Evolutionary conservation across 2,329 filamentous ascomycete species (phyloP), one percentile per base, ranked within the genome.

Genomic region (Aspergillus terreus): DNA sequence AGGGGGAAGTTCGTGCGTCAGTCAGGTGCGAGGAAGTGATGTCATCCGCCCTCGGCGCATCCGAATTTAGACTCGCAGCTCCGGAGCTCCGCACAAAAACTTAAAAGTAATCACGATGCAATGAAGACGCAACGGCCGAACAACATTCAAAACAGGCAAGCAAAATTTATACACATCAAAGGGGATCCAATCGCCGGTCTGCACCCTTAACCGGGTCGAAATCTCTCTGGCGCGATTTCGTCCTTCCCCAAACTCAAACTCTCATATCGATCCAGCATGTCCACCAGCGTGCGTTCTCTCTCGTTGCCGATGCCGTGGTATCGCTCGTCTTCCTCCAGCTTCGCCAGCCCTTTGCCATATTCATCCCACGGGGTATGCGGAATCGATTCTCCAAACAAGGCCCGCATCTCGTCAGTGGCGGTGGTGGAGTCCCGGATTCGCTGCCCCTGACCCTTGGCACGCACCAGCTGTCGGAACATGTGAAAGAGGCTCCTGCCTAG

Each of bases 231-330:
- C 14, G 62, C 52, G 7, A 66, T 51, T 40, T 64, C 60, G 41
- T 71, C 67, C 41, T 69, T 70, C 2, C 70, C 70, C 45, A 71
- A 44, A 51, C 68, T 71, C 49, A 72, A 53, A 51, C 63, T 69
- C 49, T 72, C 70, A 49, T 71, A 72, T 3, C 63, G 63, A 53
- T 70, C 68, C 36, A 72, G 58, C 70, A 72, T 72, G 21, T 71
- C 68, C 14, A 61, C 68, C 2, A 72, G 55, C 6, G 51, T 59
- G 14, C 54, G 48, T 10, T 54, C 54, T 6, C 47, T 52, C 4
- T 54, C 54, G 2, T 25, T 42, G 0, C 54, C 55, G 27, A 62
- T 60, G 1, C 62, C 65, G 55, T 59, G 63, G 47, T 68, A 70
- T 21, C 65, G 63, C n/a, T 61, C 58, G 23, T 71, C 61, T 44